Evolutionary conservation across 768 basidiomycete species (phyloP), one percentile per base, ranked within the genome.

Genomic region (Austroboletus eburneus): DNA sequence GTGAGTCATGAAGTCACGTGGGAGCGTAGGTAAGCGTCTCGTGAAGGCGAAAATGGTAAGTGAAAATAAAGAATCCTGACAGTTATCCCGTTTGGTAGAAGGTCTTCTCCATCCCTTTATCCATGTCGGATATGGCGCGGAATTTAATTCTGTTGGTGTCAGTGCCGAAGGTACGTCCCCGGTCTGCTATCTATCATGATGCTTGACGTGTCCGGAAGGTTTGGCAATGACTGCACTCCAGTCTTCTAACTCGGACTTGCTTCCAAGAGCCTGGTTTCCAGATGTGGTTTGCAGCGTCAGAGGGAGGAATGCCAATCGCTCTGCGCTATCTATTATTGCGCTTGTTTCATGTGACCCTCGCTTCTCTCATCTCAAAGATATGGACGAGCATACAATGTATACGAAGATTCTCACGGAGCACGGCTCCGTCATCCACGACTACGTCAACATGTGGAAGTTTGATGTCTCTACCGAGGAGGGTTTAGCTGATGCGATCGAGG

Each of bases 41-140:
- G n/a, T n/a, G n/a, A n/a, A n/a, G n/a, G n/a, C n/a, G n/a, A n/a
- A n/a, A n/a, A n/a, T n/a, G n/a, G n/a, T n/a, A n/a, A n/a, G n/a
- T n/a, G n/a, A n/a, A n/a, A n/a, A n/a, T n/a, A n/a, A n/a, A n/a
- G n/a, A n/a, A n/a, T n/a, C n/a, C n/a, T n/a, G n/a, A n/a, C n/a
- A n/a, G n/a, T n/a, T n/a, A 13, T 72, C 69, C 36, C 74, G 83
- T 10, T 73, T 81, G 50, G 30, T 82, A 14, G 70, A 71, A 1
- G 82, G 80, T 3, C 56, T 83, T 8, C 22, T 87, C 5, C 85
- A 88, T 54, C 79, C 85, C 0, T 45, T 85, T 33, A 85, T 87
- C 37, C 81, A 86, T 53, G 53, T 67, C 3, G 84, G 81, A 13
- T 77, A 78, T 60, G 84, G 83, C 3, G 61, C 74, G 3, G 85